Evolutionary conservation across 2,329 filamentous ascomycete species (phyloP), one percentile per base, ranked within the genome.

Genomic region (Cadophora malorum): DNA sequence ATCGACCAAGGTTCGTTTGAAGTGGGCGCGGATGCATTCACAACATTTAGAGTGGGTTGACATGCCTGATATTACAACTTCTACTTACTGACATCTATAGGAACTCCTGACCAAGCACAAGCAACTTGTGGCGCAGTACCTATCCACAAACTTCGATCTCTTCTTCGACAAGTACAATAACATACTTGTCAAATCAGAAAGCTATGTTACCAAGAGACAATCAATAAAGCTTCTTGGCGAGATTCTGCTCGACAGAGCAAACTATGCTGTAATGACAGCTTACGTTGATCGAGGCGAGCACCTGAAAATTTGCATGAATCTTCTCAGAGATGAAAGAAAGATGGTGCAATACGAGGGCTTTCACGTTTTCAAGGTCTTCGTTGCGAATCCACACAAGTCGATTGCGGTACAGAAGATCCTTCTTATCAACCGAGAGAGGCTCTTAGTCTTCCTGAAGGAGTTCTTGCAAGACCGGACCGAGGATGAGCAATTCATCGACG

Each of bases 341-440:
- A 99, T 99, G 94, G 96, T 99, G 70, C 96, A 98, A 80, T 99
- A 99, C 79, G 96, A 99, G 79, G 96, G 94, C 8, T 99, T 99
- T 79, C 96, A 99, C 79, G 95, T 99, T 52, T 99, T 99, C 86
- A 99, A 99, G 84, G 95, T 99, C 70, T 99, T 99, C 80, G 96
- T 98, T 64, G 96, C 96, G 69, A 99, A 99, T 79, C 96, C 96
- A 8, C 94, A 98, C 83, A 99, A 99, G 82, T 97, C 93, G n/a
- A 85, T 95, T 69, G 93, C 94, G 41, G 96, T 99, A 60, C 94
- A 97, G 79, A 93, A 95, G 78, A 97, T 99, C 76, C 83, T 99
- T 71, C 90, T 98, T 74, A 97, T 97, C 87, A 99, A 99, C 79
- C 89, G 94, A 67, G 94, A 97, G 72, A 92, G 95, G 75, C 85